These are phyloP conservation scores for Phylloporus sp. DNA, from an alignment of 768 basidiomycete genomes.

Conservation along the genomic window DNA sequence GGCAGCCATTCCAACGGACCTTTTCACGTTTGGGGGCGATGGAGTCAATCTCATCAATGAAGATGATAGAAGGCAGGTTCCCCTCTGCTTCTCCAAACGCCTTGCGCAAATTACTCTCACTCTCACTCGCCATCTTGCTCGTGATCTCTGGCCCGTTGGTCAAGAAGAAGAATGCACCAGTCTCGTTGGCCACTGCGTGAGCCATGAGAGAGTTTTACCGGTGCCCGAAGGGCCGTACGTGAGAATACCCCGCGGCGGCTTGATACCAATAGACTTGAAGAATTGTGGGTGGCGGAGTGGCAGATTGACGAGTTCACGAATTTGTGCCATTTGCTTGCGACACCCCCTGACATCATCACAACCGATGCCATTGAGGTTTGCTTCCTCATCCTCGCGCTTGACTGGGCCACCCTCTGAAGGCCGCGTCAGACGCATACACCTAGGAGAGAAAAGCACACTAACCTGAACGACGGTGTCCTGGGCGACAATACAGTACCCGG, in stretches of 20 bases:
- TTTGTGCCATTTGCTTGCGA: constrained; percentile 99
- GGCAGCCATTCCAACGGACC: constrained; percentile 52
- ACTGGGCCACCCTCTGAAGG: constrained; percentile 90
- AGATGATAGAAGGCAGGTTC: constrained; percentile 94
- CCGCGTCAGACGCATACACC: constrained; percentile 2
- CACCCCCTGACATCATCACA: constrained; percentile 99
- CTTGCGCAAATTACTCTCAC: constrained; percentile 88
- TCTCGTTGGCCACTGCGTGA: constrained; percentile 98
- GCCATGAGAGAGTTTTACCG: constrained; percentile 99
- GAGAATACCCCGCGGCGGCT: constrained; percentile 96
- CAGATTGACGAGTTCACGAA: constrained; percentile 97
- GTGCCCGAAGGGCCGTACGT: constrained; percentile 99
- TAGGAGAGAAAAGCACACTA: not conserved
- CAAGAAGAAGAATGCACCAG: constrained; percentile 99
- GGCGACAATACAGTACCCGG: constrained; percentile 98
- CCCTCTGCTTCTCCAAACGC: constrained; percentile 94
- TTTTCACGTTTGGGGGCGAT: constrained; percentile 98
- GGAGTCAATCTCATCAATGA: constrained; percentile 99
- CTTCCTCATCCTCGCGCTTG: constrained; percentile 98
- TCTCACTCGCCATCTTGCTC: constrained; percentile 99
- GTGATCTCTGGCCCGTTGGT: constrained; percentile 99
- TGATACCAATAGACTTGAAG: constrained; percentile 99
- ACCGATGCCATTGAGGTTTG: constrained; percentile 92
- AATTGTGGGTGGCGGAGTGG: constrained; percentile 97
- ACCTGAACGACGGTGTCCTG: constrained; percentile 98